phyloP scores from a whole-genome alignment of 1,284 basidiomycete genomes.

The Hypsizygus ulmarius region DNA sequence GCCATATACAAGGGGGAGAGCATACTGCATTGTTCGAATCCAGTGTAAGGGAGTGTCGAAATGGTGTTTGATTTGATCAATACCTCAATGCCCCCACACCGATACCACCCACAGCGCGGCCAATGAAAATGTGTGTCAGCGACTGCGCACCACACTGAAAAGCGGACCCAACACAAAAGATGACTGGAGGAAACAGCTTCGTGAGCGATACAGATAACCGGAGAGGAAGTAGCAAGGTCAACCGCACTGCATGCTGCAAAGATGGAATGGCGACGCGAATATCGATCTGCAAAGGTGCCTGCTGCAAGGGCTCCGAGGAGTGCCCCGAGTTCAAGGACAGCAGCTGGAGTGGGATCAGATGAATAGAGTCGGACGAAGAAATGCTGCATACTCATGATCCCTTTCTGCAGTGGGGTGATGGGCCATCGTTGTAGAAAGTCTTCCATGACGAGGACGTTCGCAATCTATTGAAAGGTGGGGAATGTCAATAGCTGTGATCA shows the following conservation, averaged over 20 bases:
- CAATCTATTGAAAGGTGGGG: constrained; percentile 44
- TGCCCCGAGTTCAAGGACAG: constrained; percentile 74
- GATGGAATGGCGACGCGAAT: constrained; percentile 66
- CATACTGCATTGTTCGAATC: constrained; percentile 46
- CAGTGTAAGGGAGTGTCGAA: neutral
- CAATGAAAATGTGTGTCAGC: constrained; percentile 57
- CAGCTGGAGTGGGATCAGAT: constrained; percentile 42
- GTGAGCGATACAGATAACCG: neutral
- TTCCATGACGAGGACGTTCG: constrained; percentile 81
- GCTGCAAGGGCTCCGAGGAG: constrained; percentile 66
- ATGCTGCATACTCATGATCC: constrained; percentile 61
- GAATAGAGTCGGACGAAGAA: neutral
- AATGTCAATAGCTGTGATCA: neutral
- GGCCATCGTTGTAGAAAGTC: constrained; percentile 68
- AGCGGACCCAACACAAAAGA: constrained; percentile 70
- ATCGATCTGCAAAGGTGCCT: constrained; percentile 65
- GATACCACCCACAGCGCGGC: constrained; percentile 72
- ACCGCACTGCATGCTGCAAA: constrained; percentile 61
- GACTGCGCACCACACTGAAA: constrained; percentile 64
- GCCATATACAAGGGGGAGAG: constrained; percentile 79
- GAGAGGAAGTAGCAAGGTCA: neutral
- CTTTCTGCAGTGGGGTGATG: constrained; percentile 67
- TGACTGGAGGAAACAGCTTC: constrained; percentile 36
- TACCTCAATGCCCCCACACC: constrained; percentile 77
- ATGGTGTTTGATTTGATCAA: neutral